phyloP scores from a whole-genome alignment of 768 basidiomycete genomes.

The Aureoboletus auriporus region DNA sequence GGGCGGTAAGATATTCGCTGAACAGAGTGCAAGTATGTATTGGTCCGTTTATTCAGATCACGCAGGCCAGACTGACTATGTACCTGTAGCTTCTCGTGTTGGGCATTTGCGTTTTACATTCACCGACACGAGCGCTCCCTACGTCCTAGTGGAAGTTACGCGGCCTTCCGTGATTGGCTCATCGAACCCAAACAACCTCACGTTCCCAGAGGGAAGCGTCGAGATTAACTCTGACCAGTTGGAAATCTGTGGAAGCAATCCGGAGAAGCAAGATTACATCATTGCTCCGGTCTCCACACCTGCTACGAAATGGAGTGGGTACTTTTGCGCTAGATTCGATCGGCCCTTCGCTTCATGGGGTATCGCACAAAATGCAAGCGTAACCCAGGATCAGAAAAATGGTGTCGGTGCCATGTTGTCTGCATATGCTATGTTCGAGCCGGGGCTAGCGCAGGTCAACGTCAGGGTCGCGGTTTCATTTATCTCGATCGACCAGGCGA shows the following conservation, averaged over 20 bases:
- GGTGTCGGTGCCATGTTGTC: constrained; percentile 44
- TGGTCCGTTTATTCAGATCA: not conserved
- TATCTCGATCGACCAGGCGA: constrained; percentile 66
- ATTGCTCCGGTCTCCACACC: constrained; percentile 53
- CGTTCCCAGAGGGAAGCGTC: constrained; percentile 53
- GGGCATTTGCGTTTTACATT: constrained; percentile 75
- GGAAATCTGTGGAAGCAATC: constrained; percentile 61
- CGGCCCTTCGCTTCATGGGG: constrained; percentile 44
- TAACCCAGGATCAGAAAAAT: constrained; percentile 23
- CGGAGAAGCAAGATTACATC: constrained; percentile 69
- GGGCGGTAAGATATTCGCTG: constrained; percentile 48
- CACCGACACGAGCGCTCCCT: constrained; percentile 40
- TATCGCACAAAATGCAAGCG: constrained; percentile 42
- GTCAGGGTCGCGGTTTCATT: constrained; percentile 70
- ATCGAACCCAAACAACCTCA: constrained; percentile 41
- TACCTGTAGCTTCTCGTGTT: constrained; percentile 59
- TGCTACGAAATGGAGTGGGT: constrained; percentile 35
- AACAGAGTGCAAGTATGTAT: constrained; percentile 62
- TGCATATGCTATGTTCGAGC: constrained; percentile 47
- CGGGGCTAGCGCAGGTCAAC: constrained; percentile 35
- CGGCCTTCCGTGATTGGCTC: constrained; percentile 59
- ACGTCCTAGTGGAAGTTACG: constrained; percentile 64
- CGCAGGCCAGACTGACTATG: not conserved
- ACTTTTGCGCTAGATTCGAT: constrained; percentile 60
- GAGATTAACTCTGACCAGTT: constrained; percentile 36